Evolutionary conservation across 2,329 filamentous ascomycete genomes (phyloP), one percentile per base, ranked within the genome.

Genomic region (Cercospora beticola): DNA sequence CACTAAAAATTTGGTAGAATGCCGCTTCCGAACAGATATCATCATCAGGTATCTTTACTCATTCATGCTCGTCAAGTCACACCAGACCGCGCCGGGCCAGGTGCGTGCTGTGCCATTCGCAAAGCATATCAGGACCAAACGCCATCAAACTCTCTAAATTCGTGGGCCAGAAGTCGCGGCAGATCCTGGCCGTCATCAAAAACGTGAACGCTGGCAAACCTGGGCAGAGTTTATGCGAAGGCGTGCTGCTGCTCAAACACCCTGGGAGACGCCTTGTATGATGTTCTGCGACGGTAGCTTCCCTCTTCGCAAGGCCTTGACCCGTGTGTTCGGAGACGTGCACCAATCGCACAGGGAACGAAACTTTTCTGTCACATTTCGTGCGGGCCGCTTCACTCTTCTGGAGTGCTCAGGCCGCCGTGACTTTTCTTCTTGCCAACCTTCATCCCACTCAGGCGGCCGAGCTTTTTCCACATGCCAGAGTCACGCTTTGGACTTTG

Each of bases 381-480:
- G 12, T 31, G 23, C 61, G 43, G 46, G 40, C 30, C 43, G n/a
- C 33, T 58, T 69, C 57, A 68, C 57, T 71, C 68, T 59, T 72
- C 68, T 52, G 73, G 73, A 43, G 73, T 71, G 56, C 72, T 72
- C 21, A 76, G 62, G n/a, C 70, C 74, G 18, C 74, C 71, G 23
- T 74, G 73, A 67, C 77, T 78, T 72, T 77, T 78, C 69, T 77
- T 79, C 70, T 74, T 76, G 36, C 74, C 62, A 72, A 72, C 72
- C 72, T 78, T 78, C 78, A 80, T 75, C 63, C 77, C 77, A 64
- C 77, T 79, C 26, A 79, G 70, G 56, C 78, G 68, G n/a, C 78
- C 77, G 52, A 80, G 70, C 57, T 79, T 79, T 72, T 78, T 79
- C 79, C 78, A 80, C 73, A 79, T 76, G 21, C 77, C 78, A 26